These are phyloP conservation scores for Kuraishia molischiana DNA, from an alignment of 805 yeast genomes.

Conservation along the genomic window DNA sequence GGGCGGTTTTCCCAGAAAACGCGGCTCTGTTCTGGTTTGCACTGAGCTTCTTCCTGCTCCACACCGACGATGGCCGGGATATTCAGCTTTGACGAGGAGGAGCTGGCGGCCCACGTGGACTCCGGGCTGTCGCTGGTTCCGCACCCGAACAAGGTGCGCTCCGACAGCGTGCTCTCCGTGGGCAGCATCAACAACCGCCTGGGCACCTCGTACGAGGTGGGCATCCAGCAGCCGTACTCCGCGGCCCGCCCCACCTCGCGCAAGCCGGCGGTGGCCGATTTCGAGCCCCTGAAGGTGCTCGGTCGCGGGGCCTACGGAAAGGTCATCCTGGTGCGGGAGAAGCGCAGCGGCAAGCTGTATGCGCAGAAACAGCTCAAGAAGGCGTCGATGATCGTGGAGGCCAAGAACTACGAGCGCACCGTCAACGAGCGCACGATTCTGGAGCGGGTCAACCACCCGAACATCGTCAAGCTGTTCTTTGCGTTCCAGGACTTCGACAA, in stretches of 20 bases:
- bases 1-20: no score
- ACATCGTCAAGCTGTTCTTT: constrained; percentile 72
- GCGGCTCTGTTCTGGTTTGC: no score
- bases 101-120: not conserved
- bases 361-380: constrained; percentile 84
- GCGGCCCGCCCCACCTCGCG: constrained; percentile 8
- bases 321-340: constrained; percentile 68
- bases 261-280: constrained; percentile 34
- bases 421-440: constrained; percentile 71
- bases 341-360: constrained; percentile 48
- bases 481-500: constrained; percentile 77
- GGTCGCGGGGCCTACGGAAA: constrained; percentile 90
- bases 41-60: no score
- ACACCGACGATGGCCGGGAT: constrained; percentile 3
- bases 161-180: constrained; percentile 20
- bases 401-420: constrained; percentile 59
- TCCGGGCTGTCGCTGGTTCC: not conserved
- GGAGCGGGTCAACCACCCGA: constrained; percentile 59
- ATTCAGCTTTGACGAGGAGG: constrained; percentile 3
- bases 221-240: constrained; percentile 28
- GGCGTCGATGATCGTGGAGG: constrained; percentile 61
- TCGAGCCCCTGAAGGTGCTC: constrained; percentile 63
- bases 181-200: constrained; percentile 22
- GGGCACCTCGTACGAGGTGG: constrained; percentile 43
- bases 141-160: constrained; percentile 7